Evolutionary conservation across 2,329 filamentous ascomycete genomes (phyloP).

Genomic region (Fusarium hainanense): DNA sequence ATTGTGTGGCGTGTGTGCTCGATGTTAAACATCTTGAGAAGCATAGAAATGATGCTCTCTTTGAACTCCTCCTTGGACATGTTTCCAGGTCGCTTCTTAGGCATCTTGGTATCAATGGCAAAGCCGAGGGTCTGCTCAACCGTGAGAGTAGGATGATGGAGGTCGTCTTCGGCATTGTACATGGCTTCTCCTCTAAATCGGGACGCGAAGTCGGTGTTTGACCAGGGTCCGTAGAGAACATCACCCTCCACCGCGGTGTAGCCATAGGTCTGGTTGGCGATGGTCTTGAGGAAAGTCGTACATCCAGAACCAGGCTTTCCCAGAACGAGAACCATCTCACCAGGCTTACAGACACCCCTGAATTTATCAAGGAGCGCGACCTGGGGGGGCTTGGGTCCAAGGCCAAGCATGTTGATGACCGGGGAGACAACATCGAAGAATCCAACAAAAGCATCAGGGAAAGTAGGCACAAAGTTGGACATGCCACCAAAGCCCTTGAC

Average conservation of each 20-base stretch:
- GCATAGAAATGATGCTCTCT: slow-evolving; percentile 75
- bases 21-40: slow-evolving; percentile 94
- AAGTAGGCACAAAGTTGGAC: slow-evolving; percentile 78
- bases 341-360: slow-evolving; percentile 76
- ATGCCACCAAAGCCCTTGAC: slow-evolving; percentile 80
- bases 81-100: slow-evolving; percentile 80
- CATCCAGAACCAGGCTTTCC: slow-evolving; percentile 80
- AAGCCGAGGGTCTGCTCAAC: slow-evolving; percentile 90
- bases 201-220: slow-evolving; percentile 76
- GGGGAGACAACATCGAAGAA: slow-evolving; percentile 82
- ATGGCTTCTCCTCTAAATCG: no score
- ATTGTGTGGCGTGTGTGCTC: slow-evolving; percentile 87
- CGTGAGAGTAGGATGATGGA: slow-evolving; percentile 86
- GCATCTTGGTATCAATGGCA: slow-evolving; percentile 85
- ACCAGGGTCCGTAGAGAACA: slow-evolving; percentile 80
- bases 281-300: slow-evolving; percentile 75
- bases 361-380: slow-evolving; percentile 80
- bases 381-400: slow-evolving; percentile 75
- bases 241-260: slow-evolving; percentile 72
- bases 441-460: slow-evolving; percentile 79
- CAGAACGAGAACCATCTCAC: slow-evolving; percentile 89
- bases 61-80: slow-evolving; percentile 81
- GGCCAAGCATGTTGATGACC: slow-evolving; percentile 69
- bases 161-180: slow-evolving; percentile 83
- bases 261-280: slow-evolving; percentile 72